A percentile compares a stretch with the other conserved stretches of the same genome.
These are phyloP conservation scores for Daldinia vernicosa DNA, from an alignment of 495 filamentous ascomycete genomes.

Conservation along the genomic window DNA sequence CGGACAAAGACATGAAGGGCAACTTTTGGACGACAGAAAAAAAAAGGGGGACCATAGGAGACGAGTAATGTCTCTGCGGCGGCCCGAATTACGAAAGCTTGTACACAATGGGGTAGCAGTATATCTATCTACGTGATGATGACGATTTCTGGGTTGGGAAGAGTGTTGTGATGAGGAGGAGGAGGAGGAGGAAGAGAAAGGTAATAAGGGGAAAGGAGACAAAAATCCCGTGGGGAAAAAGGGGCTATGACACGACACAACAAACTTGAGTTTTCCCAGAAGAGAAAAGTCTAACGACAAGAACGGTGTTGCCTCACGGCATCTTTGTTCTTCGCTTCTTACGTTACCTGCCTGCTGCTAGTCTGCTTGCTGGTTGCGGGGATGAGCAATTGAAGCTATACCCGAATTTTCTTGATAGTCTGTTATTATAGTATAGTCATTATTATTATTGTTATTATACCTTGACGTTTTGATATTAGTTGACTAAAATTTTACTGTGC, in stretches of 20 bases:
- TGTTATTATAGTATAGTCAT: slow-evolving; percentile 44
- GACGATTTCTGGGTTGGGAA: neutral
- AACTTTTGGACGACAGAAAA: slow-evolving; percentile 33
- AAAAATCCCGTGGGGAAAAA: slow-evolving; percentile 16
- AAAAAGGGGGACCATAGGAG: slow-evolving; percentile 8
- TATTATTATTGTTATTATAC: slow-evolving; percentile 18
- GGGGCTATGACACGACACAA: slow-evolving; percentile 2
- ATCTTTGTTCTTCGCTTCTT: slow-evolving; percentile 47
- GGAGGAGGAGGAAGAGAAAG: neutral
- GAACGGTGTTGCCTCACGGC: slow-evolving; percentile 57
- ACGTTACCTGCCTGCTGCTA: slow-evolving; percentile 19
- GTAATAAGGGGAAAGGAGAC: slow-evolving; percentile 5
- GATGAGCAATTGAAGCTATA: slow-evolving; percentile 10
- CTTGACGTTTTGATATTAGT: slow-evolving; percentile 30
- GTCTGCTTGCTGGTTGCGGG: slow-evolving; percentile 1
- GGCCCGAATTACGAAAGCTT: slow-evolving; percentile 19
- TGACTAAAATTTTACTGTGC: slow-evolving; percentile 35
- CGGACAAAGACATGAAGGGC: slow-evolving; percentile 22
- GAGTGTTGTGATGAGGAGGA: slow-evolving; percentile 15
- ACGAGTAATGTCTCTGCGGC: slow-evolving; percentile 15
- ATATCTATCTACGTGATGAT: neutral
- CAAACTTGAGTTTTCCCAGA: slow-evolving; percentile 14
- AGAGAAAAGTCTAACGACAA: slow-evolving; percentile 45
- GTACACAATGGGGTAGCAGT: slow-evolving; percentile 39
- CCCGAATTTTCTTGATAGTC: slow-evolving; percentile 22